Conservation (phyloP, 192 early-diverging fungal species). For the Linnemannia hyalina region DNA sequence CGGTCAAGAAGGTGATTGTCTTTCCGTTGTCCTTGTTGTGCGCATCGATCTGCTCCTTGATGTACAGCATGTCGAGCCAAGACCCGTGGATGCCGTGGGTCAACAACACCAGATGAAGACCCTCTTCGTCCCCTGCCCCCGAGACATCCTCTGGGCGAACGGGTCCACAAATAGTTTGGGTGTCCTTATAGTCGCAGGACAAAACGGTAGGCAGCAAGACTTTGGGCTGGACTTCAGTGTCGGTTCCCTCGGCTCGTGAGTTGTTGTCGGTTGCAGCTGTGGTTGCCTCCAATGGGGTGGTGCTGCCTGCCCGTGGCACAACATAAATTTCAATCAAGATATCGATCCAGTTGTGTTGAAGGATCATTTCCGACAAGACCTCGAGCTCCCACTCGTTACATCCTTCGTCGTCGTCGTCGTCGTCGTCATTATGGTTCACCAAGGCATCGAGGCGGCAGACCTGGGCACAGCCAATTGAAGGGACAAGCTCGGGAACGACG, state of each 20-base stretch:
- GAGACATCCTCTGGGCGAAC: constrained; percentile 13
- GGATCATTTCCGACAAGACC: constrained; percentile 48
- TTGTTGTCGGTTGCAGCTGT: not conserved
- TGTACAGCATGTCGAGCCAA: constrained; percentile 57
- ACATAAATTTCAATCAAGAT: constrained; percentile 40
- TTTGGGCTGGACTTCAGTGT: constrained; percentile 11
- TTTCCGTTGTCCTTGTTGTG: constrained; percentile 23
- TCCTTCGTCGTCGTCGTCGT: not conserved
- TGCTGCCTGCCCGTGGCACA: not conserved
- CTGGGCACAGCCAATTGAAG: constrained; percentile 42
- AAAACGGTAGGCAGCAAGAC: constrained; percentile 14
- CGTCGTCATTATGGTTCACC: not conserved
- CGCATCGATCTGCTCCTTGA: constrained; percentile 57
- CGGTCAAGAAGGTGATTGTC: constrained; percentile 45
- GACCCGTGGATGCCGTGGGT: constrained; percentile 61
- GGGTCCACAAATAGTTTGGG: constrained; percentile 33
- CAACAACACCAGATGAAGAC: constrained; percentile 54
- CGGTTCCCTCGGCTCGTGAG: not conserved
- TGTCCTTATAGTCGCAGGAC: constrained; percentile 45
- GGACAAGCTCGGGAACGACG: constrained; percentile 28
- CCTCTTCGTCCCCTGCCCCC: not conserved
- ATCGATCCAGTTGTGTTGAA: constrained; percentile 47
- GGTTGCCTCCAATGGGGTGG: not conserved
- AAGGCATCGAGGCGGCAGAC: constrained; percentile 29
- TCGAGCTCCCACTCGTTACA: constrained; percentile 52